Percentiles rank a stretch among this genome's conserved stretches.
phyloP scores from a whole-genome alignment of 129 eudicot genomes.

The Solidago caesia region DNA sequence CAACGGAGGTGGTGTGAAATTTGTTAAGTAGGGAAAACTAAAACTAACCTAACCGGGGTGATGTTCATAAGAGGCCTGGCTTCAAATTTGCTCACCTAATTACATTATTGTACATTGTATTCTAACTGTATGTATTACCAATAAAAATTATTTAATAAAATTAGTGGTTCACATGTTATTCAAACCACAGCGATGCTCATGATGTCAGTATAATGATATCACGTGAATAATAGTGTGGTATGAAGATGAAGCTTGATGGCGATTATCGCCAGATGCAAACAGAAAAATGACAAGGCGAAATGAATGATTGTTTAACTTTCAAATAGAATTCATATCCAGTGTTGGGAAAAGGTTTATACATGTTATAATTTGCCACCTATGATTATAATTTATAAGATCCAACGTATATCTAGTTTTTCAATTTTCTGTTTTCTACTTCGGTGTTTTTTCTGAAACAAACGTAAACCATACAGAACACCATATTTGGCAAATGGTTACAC shows the following conservation, averaged over 20 bases:
- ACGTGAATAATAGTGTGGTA: neutral
- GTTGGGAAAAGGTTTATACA: too few relatives aligned
- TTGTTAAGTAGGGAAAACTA: conserved; percentile 24
- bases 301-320: too few relatives aligned
- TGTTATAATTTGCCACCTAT: too few relatives aligned
- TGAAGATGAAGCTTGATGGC: neutral
- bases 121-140: conserved; percentile 32
- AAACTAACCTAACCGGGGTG: conserved; percentile 24
- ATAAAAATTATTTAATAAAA: conserved; percentile 24
- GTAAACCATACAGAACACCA: neutral
- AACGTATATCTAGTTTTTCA: too few relatives aligned
- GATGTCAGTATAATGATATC: neutral
- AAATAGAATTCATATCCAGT: too few relatives aligned
- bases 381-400: too few relatives aligned
- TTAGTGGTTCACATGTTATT: neutral
- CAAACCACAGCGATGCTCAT: neutral
- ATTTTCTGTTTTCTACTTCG: too few relatives aligned
- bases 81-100: conserved; percentile 30
- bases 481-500: neutral
- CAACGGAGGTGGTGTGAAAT: conserved; percentile 47
- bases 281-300: neutral
- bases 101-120: conserved; percentile 32
- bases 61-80: conserved; percentile 31
- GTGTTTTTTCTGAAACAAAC: neutral
- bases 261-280: neutral